Evolutionary conservation across 208 protist species (phyloP), one percentile per base, ranked within the genome.

Genomic region (Acanthamoeba castellanii): DNA sequence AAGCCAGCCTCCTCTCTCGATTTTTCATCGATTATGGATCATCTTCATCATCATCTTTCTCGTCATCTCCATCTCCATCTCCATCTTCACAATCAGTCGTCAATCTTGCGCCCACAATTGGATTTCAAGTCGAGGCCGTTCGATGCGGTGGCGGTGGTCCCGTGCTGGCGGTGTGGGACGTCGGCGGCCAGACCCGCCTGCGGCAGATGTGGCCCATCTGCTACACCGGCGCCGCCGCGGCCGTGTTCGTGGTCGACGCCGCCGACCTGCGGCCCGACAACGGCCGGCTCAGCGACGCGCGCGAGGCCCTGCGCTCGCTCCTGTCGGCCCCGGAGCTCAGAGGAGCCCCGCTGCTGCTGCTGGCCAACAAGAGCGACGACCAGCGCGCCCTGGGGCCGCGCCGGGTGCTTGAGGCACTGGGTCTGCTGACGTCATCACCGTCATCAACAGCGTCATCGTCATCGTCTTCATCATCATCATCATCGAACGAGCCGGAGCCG

Each of bases 291-390:
- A 37, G 57, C 30, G 89, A 95, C 25, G 95, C 52, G 13, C 78
- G 84, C 1, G 95, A 96, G 16, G 95, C 78, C 25, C 76, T 96
- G 20, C 61, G 18, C 91, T 59, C 42, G 2, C 42, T 96, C 64
- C 61, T 96, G 20, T 50, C 27, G 34, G 87, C 57, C 30, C 34
- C 61, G 11, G 87, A 92, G 59, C 59, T 92, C 11, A 66, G 34
- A 34, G 87, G 57, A 47, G 89, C 89, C n/a, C 68, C 68, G 30
- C 66, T 98, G 27, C 96, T 98, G 6, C 95, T 98, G 7, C 98
- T 98, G 90, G 97, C 97, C 45, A 98, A 98, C 96, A 98, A 98
- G 94, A 98, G 98, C 37, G 98, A 82, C 57, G 57, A 22, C 42
- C 34, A n/a, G 27, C 61, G 57, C 20, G 87, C 87, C 8, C 68